These are phyloP conservation scores for Globisporangium okanoganense DNA, from an alignment of 352 stramenopile genomes.

Conservation along the genomic window DNA sequence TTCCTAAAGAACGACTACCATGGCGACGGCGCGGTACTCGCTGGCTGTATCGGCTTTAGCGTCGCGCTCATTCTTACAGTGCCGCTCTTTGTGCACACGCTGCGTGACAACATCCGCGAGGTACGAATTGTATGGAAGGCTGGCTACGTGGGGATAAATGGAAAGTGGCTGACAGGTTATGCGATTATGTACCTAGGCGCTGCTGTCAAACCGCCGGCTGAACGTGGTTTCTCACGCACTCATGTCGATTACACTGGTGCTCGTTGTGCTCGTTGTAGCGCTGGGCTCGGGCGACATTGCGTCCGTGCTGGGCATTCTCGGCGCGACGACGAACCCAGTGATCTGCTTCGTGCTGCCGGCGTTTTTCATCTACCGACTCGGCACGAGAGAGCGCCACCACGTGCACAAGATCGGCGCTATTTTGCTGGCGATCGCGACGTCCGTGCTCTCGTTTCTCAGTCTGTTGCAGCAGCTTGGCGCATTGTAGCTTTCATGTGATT, in stretches of 20 bases:
- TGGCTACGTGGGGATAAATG: background rate
- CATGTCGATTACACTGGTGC: constrained; percentile 36
- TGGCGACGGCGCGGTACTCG: constrained; percentile 57
- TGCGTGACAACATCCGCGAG: constrained; percentile 83
- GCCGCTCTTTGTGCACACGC: constrained; percentile 81
- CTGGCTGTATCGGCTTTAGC: constrained; percentile 74
- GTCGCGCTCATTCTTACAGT: constrained; percentile 81
- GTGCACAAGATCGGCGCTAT: constrained; percentile 43
- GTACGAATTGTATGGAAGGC: constrained; percentile 5
- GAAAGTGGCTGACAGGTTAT: background rate
- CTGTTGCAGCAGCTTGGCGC: constrained; percentile 44
- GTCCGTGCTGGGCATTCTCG: constrained; percentile 78
- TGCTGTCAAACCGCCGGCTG: constrained; percentile 47
- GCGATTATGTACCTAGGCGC: constrained; percentile 22
- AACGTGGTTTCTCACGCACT: constrained; percentile 40
- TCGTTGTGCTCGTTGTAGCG: constrained; percentile 55
- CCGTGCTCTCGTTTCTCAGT: constrained; percentile 46
- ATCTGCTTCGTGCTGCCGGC: constrained; percentile 88
- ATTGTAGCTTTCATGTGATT: background rate
- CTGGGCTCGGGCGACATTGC: constrained; percentile 76
- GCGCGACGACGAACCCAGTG: constrained; percentile 80
- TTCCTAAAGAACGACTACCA: constrained; percentile 89
- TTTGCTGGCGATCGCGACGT: constrained; percentile 39
- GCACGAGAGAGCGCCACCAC: constrained; percentile 26
- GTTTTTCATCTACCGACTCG: constrained; percentile 67